A percentile compares a stretch with the other conserved stretches of the same genome.
phyloP scores from a whole-genome alignment of 805 yeast genomes.

The Barnettozyma siamensis region DNA sequence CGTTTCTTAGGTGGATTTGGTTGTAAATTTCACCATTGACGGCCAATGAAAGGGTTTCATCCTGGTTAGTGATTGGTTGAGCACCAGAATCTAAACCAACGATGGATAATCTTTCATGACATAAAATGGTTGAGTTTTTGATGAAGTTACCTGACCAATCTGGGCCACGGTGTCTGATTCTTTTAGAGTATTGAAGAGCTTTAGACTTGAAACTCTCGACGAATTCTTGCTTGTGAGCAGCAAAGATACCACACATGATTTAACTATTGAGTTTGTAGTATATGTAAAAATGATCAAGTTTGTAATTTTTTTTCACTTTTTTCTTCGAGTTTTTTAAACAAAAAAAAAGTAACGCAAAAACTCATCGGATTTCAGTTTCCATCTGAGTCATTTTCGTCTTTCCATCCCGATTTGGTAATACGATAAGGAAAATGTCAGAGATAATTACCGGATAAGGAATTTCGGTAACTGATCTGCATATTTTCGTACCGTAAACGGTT shows the following conservation, averaged over 20 bases:
- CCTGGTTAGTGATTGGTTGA: slow-evolving; percentile 86
- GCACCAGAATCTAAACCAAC: slow-evolving; percentile 98
- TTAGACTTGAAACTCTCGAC: slow-evolving; percentile 75
- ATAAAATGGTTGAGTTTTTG: slow-evolving; percentile 74
- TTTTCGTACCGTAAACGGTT: background rate
- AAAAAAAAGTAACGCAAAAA: background rate
- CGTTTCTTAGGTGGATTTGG: slow-evolving; percentile 83
- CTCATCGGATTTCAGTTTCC: background rate
- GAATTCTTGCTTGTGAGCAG: slow-evolving; percentile 79
- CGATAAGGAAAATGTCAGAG: slow-evolving; percentile 1
- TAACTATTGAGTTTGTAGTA: background rate
- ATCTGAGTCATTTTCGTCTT: background rate
- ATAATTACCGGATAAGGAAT: background rate
- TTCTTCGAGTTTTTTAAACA: background rate
- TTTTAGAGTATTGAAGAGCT: slow-evolving; percentile 85
- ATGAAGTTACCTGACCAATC: slow-evolving; percentile 94
- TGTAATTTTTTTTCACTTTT: background rate
- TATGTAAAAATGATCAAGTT: background rate
- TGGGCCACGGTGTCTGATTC: slow-evolving; percentile 98
- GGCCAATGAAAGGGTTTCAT: slow-evolving; percentile 65
- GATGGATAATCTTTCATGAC: slow-evolving; percentile 95
- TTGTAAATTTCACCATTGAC: slow-evolving; percentile 99
- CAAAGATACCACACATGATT: slow-evolving; percentile 97
- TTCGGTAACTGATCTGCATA: no score
- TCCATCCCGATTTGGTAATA: background rate